Evolutionary conservation across 306 rosid genomes (phyloP).

Genomic region (Prunus salicina): DNA sequence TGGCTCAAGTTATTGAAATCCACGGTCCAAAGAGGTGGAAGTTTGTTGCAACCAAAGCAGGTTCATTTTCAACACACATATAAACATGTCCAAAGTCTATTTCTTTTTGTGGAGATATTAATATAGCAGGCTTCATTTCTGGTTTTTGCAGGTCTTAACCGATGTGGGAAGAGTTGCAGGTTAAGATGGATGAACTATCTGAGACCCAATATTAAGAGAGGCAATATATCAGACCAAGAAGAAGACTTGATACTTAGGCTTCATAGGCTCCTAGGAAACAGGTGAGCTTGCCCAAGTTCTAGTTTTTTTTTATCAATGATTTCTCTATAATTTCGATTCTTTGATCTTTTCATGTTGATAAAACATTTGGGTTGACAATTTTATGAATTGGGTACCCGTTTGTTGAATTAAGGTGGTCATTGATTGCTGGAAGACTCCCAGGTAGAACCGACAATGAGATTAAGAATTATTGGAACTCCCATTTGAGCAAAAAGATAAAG

Average conservation of each 20-base stretch:
- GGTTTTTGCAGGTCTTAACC: constrained; percentile 27
- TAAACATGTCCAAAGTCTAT: background rate
- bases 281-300: constrained; percentile 18
- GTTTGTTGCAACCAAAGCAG: constrained; percentile 26
- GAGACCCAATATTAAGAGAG: constrained; percentile 58
- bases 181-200: constrained; percentile 55
- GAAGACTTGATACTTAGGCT: constrained; percentile 53
- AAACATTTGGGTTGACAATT: background rate
- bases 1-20: constrained; percentile 34
- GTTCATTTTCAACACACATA: background rate
- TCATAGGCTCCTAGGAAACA: constrained; percentile 54
- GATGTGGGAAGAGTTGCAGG: constrained; percentile 55
- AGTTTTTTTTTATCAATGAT: background rate
- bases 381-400: background rate
- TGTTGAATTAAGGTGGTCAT: constrained; percentile 27
- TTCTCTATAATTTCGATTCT: background rate
- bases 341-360: background rate
- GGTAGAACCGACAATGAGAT: constrained; percentile 51
- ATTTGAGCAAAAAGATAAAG: constrained; percentile 41
- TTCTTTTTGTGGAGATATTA: background rate
- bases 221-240: constrained; percentile 56
- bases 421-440: constrained; percentile 40
- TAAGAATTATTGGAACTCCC: constrained; percentile 46
- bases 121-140: background rate
- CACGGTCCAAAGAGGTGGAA: constrained; percentile 41